Percentiles rank a stretch among this genome's conserved stretches.
phyloP scores from a whole-genome alignment of 352 stramenopile genomes.

The Pseudoperonospora humuli region DNA sequence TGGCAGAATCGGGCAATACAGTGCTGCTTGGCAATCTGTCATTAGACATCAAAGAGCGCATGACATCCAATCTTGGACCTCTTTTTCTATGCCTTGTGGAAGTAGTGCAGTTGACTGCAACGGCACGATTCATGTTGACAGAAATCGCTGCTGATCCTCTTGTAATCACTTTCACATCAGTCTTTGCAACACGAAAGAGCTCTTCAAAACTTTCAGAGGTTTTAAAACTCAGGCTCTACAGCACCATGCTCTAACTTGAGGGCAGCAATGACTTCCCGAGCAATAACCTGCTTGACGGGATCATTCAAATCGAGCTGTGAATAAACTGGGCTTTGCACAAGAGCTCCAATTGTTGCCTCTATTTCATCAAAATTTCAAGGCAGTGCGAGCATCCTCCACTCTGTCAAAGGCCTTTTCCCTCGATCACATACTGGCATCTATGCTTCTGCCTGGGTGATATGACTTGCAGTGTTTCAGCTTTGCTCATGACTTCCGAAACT shows the following conservation, averaged over 20 bases:
- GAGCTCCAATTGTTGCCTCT: slow-evolving; percentile 52
- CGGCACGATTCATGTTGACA: slow-evolving; percentile 2
- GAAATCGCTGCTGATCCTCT: not conserved
- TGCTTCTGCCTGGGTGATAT: no score
- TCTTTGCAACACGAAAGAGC: slow-evolving; percentile 19
- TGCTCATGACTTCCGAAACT: no score
- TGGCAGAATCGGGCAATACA: slow-evolving; percentile 41
- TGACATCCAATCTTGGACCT: slow-evolving; percentile 48
- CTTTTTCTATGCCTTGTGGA: slow-evolving; percentile 14
- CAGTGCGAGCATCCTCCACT: slow-evolving; percentile 20
- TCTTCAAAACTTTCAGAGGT: slow-evolving; percentile 7
- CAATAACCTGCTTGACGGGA: slow-evolving; percentile 29
- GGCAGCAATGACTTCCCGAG: slow-evolving; percentile 44
- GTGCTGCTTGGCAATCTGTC: slow-evolving; percentile 54
- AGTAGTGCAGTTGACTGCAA: not conserved
- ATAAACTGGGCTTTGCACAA: slow-evolving; percentile 57
- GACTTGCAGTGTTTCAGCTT: no score
- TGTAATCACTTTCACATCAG: not conserved
- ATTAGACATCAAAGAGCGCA: slow-evolving; percentile 73
- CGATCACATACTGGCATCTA: not conserved
- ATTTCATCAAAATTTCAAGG: slow-evolving; percentile 33
- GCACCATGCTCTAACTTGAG: slow-evolving; percentile 38
- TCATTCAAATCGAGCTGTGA: slow-evolving; percentile 51
- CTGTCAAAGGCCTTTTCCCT: slow-evolving; percentile 7
- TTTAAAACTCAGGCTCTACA: slow-evolving; percentile 13